These are phyloP conservation scores for Cutaneotrichosporon arboriforme DNA, from an alignment of 1,284 basidiomycete species.

Conservation along the genomic window DNA sequence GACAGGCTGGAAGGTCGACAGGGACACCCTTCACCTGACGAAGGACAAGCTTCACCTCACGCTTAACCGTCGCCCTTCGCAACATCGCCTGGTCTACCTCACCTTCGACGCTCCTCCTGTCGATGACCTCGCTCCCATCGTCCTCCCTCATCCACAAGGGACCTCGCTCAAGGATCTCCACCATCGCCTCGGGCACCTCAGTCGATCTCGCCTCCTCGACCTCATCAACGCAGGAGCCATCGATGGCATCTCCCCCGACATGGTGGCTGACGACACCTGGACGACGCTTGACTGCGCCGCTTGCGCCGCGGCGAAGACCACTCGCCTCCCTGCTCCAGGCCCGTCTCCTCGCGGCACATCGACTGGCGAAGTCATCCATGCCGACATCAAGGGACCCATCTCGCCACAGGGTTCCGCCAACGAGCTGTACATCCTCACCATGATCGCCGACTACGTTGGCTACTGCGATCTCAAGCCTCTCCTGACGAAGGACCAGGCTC, in stretches of 20 bases:
- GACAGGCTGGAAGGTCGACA: no score
- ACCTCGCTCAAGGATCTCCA: no score
- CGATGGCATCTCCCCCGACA: not conserved
- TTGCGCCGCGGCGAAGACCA: no score
- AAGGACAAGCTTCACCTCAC: no score
- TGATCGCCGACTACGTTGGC: not conserved
- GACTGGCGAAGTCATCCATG: slow-evolving; percentile 1
- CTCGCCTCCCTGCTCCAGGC: no score
- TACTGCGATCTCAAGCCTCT: not conserved
- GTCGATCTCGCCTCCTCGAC: not conserved
- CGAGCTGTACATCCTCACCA: not conserved
- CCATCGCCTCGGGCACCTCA: slow-evolving; percentile 1
- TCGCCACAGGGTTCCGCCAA: not conserved
- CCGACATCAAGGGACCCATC: slow-evolving; percentile 4
- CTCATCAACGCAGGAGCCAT: not conserved
- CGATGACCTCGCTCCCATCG: no score
- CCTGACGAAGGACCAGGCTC: not conserved
- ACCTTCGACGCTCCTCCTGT: no score
- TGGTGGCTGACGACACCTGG: no score
- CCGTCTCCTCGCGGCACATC: not conserved
- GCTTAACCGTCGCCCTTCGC: no score
- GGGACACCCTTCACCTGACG: no score
- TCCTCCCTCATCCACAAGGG: no score
- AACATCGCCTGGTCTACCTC: no score
- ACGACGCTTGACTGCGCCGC: not conserved